phyloP scores from a whole-genome alignment of 495 filamentous ascomycete species.

The Rhypophila decipiens region DNA sequence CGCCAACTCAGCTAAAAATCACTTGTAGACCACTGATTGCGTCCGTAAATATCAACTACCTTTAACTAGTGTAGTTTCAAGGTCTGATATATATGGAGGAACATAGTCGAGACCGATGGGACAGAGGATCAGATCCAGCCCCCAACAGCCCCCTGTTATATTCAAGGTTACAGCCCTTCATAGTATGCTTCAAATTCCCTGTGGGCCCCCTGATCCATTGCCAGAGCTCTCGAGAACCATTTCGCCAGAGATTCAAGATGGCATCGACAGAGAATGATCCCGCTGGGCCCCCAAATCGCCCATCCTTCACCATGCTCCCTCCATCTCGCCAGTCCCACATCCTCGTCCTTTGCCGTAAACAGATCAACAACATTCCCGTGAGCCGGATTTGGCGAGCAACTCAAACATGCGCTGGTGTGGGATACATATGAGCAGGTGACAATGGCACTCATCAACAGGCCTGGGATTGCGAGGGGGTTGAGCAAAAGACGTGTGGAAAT shows the following conservation, averaged over 20 bases:
- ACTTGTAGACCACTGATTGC: no score
- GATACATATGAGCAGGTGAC: slow-evolving; percentile 23
- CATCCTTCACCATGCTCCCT: slow-evolving; percentile 12
- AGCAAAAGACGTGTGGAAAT: slow-evolving; percentile 16
- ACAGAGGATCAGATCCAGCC: no score
- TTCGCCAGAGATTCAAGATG: slow-evolving; percentile 14
- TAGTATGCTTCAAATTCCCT: slow-evolving; percentile 18
- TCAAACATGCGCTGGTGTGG: slow-evolving; percentile 13
- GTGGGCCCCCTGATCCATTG: slow-evolving; percentile 17
- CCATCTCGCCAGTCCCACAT: slow-evolving; percentile 16
- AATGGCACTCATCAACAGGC: slow-evolving; percentile 27
- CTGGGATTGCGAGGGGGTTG: slow-evolving; percentile 22
- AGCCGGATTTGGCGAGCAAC: slow-evolving; percentile 6
- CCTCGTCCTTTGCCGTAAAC: slow-evolving; percentile 10
- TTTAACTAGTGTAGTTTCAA: no score
- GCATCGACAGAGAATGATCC: slow-evolving; percentile 23
- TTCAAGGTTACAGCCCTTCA: not conserved
- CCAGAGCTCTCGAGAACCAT: slow-evolving; percentile 24
- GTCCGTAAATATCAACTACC: no score
- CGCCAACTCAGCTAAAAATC: no score
- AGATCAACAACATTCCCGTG: slow-evolving; percentile 1
- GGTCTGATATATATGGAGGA: no score
- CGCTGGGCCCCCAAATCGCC: slow-evolving; percentile 20
- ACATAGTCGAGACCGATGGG: no score
- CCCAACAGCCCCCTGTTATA: no score